phyloP scores from a whole-genome alignment of 2,329 filamentous ascomycete genomes.

The Nothophoma quercina region DNA sequence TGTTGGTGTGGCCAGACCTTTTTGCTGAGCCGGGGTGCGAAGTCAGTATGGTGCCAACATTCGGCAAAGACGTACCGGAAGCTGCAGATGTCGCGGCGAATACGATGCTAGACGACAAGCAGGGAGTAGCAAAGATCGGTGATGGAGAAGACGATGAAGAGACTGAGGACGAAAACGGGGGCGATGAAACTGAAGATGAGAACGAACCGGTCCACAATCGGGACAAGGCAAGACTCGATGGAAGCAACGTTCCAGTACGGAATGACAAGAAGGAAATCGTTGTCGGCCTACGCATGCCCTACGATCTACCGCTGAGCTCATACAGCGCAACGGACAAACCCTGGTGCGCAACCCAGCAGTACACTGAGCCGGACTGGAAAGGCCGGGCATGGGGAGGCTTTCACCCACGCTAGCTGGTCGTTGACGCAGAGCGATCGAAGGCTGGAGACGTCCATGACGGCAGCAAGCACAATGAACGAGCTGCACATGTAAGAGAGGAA shows the following conservation, averaged over 20 bases:
- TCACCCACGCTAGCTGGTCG: background rate
- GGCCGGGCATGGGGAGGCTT: constrained; percentile 52
- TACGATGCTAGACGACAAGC: background rate
- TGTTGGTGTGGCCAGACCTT: constrained; percentile 78
- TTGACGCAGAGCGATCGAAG: too few species aligned
- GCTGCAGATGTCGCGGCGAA: background rate
- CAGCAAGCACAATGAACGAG: too few species aligned
- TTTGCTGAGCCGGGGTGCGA: constrained; percentile 44
- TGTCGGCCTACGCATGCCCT: constrained; percentile 82
- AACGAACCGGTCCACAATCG: background rate
- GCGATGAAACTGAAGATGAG: constrained; percentile 1
- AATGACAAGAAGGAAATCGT: constrained; percentile 36
- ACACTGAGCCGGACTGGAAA: constrained; percentile 69
- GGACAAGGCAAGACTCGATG: background rate
- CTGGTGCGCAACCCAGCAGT: constrained; percentile 73
- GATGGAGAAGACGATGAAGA: constrained; percentile 23
- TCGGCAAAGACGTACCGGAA: constrained; percentile 65
- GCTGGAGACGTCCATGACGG: too few species aligned
- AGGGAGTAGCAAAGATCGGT: background rate
- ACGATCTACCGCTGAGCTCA: constrained; percentile 74
- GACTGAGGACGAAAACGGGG: constrained; percentile 1
- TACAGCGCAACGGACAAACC: constrained; percentile 72
- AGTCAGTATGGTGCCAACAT: constrained; percentile 71
- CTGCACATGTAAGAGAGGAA: background rate
- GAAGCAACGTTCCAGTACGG: background rate